A percentile compares a stretch with the other conserved stretches of the same genome.
phyloP scores from a whole-genome alignment of 192 early-diverging fungal genomes.

The Mortierella hygrophila region DNA sequence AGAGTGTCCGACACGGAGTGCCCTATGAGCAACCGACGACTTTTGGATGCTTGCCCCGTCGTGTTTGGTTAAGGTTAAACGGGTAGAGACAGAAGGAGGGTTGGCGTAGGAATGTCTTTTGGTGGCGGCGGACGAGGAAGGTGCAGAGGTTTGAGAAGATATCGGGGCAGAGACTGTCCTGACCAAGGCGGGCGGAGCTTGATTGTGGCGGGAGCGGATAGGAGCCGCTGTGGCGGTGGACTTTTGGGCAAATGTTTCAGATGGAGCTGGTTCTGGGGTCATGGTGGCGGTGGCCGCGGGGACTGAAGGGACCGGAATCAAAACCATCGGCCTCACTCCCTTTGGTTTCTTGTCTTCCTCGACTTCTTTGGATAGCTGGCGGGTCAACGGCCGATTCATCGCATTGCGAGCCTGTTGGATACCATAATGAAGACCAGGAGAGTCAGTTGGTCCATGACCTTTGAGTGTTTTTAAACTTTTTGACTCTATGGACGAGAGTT shows the following conservation, averaged over 20 bases:
- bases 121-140: not conserved
- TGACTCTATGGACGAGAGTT: too few relatives aligned
- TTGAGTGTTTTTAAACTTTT: too few relatives aligned
- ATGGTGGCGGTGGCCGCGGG: not conserved
- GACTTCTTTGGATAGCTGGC: not conserved
- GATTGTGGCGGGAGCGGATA: not conserved
- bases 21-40: not conserved
- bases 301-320: not conserved
- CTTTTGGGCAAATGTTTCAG: not conserved
- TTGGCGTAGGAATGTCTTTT: not conserved
- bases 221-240: not conserved
- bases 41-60: slow-evolving; percentile 7
- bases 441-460: too few relatives aligned
- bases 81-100: not conserved
- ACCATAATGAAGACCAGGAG: too few relatives aligned
- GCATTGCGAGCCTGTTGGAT: not conserved
- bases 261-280: not conserved
- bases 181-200: not conserved
- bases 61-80: not conserved
- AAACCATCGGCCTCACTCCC: not conserved
- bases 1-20: not conserved
- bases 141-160: not conserved
- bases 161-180: not conserved
- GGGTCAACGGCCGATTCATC: not conserved
- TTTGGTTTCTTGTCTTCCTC: too few relatives aligned